Conservation (phyloP, 2,329 filamentous ascomycete genomes). For the Fusarium sambucinum region DNA sequence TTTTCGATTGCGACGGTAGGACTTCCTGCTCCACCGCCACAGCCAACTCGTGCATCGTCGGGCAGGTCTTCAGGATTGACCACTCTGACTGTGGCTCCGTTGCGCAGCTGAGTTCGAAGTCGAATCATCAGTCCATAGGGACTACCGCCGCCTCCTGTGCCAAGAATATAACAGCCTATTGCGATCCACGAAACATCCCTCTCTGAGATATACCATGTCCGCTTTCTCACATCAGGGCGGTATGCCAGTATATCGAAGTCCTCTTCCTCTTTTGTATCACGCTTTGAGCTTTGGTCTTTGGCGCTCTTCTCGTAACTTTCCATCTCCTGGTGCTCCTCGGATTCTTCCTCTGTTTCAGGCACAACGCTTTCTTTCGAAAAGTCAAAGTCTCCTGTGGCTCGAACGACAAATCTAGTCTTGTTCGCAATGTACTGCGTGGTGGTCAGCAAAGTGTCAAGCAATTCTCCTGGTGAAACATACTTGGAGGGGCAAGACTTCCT, state of each 20-base stretch:
- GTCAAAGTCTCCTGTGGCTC: conserved; percentile 70
- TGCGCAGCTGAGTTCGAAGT: conserved; percentile 63
- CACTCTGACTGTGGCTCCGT: conserved; percentile 64
- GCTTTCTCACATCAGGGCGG: conserved; percentile 61
- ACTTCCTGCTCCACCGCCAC: conserved; percentile 69
- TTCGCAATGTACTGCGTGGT: conserved; percentile 60
- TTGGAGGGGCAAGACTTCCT: conserved; percentile 66
- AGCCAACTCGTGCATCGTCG: conserved; percentile 65
- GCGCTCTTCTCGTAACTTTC: conserved; percentile 37
- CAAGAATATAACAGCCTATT: conserved; percentile 71
- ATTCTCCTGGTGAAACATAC: conserved; percentile 44
- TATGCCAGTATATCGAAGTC: conserved; percentile 58
- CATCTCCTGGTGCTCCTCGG: conserved; percentile 31
- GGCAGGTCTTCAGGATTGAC: conserved; percentile 63
- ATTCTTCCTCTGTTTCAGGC: conserved; percentile 7
- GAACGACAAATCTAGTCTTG: conserved; percentile 68
- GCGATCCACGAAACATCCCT: conserved; percentile 69
- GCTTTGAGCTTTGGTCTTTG: not conserved
- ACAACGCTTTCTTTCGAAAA: conserved; percentile 44
- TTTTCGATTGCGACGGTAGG: conserved; percentile 73
- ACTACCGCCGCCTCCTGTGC: conserved; percentile 70
- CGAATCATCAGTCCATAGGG: conserved; percentile 65
- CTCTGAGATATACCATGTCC: conserved; percentile 69
- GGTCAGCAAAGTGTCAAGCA: conserved; percentile 5
- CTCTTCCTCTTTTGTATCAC: conserved; percentile 14